These are phyloP conservation scores for Lentinula lateritia DNA, from an alignment of 768 basidiomycete species.

Conservation along the genomic window DNA sequence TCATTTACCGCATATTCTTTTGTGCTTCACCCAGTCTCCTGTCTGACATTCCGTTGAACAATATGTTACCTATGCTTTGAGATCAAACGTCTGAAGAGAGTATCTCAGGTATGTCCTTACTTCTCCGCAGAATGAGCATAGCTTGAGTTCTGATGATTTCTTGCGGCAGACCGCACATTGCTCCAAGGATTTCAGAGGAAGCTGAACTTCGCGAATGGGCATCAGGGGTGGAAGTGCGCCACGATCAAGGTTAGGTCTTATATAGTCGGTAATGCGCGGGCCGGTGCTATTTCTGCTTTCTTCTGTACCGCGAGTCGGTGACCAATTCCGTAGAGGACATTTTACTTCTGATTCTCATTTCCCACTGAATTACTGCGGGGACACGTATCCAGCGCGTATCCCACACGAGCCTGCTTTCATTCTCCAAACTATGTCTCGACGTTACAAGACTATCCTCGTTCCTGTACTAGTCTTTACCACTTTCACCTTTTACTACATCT, in stretches of 20 bases:
- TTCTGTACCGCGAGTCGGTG: slow-evolving; percentile 2
- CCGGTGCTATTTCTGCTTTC: not conserved
- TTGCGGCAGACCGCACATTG: not conserved
- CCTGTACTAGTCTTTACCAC: slow-evolving; percentile 24
- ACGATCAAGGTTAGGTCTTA: not conserved
- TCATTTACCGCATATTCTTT: slow-evolving; percentile 20
- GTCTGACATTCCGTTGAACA: slow-evolving; percentile 18
- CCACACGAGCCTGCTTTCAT: not conserved
- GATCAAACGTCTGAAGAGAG: not conserved
- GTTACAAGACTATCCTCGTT: slow-evolving; percentile 24
- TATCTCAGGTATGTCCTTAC: not conserved
- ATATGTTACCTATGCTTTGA: slow-evolving; percentile 10
- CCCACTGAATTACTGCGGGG: not conserved
- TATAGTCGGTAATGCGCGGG: not conserved
- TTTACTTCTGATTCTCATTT: not conserved
- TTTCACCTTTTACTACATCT: slow-evolving; percentile 27
- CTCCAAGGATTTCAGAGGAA: not conserved
- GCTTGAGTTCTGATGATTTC: not conserved
- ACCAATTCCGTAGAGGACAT: not conserved
- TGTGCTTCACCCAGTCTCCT: slow-evolving; percentile 25
- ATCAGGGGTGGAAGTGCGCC: not conserved
- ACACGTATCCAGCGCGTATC: not conserved
- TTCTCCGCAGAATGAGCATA: not conserved
- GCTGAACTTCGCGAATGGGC: not conserved
- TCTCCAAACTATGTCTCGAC: slow-evolving; percentile 1